phyloP scores from a whole-genome alignment of 495 filamentous ascomycete species.

The Aspergillus campestris region DNA sequence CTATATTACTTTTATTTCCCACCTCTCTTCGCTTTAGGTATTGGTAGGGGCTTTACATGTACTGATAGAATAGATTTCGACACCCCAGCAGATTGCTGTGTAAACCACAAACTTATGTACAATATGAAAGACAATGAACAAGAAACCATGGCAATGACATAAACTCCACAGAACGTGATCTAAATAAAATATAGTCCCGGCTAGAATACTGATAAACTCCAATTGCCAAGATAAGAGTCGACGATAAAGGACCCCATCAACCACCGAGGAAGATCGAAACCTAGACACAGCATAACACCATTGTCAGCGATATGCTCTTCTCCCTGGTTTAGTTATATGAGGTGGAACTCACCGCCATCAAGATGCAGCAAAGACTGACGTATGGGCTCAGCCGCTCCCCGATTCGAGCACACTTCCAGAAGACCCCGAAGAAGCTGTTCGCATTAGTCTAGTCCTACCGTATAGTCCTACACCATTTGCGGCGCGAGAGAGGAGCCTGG shows the following conservation, averaged over 20 bases:
- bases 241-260: slow-evolving; percentile 9
- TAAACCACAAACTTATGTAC: slow-evolving; percentile 10
- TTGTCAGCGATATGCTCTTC: slow-evolving; percentile 4
- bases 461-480: too few relatives aligned
- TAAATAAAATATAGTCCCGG: too few relatives aligned
- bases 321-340: background rate
- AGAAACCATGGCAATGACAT: slow-evolving; percentile 1
- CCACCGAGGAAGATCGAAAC: slow-evolving; percentile 39
- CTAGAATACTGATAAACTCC: slow-evolving; percentile 2
- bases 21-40: slow-evolving; percentile 10
- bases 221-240: slow-evolving; percentile 1
- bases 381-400: slow-evolving; percentile 94
- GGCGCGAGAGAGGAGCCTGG: background rate
- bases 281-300: slow-evolving; percentile 11
- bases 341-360: slow-evolving; percentile 75
- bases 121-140: slow-evolving; percentile 21
- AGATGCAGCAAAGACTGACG: slow-evolving; percentile 85
- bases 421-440: slow-evolving; percentile 72
- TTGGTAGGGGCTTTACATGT: slow-evolving; percentile 1
- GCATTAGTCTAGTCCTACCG: too few relatives aligned
- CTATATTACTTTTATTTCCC: slow-evolving; percentile 5
- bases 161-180: too few relatives aligned
- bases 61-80: too few relatives aligned
- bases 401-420: slow-evolving; percentile 94
- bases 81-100: background rate